phyloP scores from a whole-genome alignment of 2,329 filamentous ascomycete genomes.

The Phaeophleospora eucalypticola region DNA sequence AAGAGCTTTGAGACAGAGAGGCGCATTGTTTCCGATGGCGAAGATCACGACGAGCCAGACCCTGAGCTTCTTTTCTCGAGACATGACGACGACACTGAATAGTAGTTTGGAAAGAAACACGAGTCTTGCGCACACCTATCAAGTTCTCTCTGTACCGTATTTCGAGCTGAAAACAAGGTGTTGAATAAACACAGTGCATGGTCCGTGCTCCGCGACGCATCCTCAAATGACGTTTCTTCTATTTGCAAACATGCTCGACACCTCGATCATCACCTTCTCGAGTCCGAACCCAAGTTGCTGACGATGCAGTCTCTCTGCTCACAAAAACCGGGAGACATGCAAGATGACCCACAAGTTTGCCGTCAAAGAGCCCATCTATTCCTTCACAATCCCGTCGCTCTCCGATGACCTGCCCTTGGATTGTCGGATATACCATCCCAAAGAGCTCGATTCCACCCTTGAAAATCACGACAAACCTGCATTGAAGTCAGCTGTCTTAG shows the following conservation, averaged over 20 bases:
- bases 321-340: background rate
- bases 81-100: conserved; percentile 28
- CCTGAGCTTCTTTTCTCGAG: conserved; percentile 48
- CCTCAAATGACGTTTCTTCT: too few relatives aligned
- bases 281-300: too few relatives aligned
- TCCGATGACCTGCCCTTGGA: conserved; percentile 72
- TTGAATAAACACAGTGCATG: too few relatives aligned
- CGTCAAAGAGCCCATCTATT: conserved; percentile 14
- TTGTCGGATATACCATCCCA: conserved; percentile 72
- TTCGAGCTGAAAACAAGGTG: too few relatives aligned
- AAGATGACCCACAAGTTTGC: background rate
- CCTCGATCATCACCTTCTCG: too few relatives aligned
- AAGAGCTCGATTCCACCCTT: background rate
- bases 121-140: too few relatives aligned
- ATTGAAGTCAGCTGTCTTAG: conserved; percentile 61
- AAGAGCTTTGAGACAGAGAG: conserved; percentile 32
- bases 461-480: too few relatives aligned
- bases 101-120: too few relatives aligned
- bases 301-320: background rate
- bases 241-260: too few relatives aligned
- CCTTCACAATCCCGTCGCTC: conserved; percentile 78
- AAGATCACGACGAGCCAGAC: conserved; percentile 43
- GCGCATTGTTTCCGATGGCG: conserved; percentile 31
- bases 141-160: too few relatives aligned
- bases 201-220: too few relatives aligned